Evolutionary conservation across 768 basidiomycete genomes (phyloP).

Genomic region (Calocera viscosa): DNA sequence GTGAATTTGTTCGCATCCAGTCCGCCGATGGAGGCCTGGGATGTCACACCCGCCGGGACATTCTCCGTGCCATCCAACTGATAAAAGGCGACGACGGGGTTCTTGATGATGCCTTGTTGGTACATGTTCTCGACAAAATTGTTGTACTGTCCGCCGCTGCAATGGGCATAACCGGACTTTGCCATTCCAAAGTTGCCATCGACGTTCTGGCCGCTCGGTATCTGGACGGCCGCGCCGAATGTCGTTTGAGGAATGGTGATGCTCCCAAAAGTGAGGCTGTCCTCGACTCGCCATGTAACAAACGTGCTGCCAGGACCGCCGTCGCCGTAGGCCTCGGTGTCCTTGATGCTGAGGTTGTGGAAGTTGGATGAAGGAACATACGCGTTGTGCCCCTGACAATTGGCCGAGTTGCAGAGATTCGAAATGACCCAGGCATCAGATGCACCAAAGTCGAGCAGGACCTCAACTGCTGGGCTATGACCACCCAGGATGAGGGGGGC

Average conservation of each 20-base stretch:
- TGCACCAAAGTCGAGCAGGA: neutral
- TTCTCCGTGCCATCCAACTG: neutral
- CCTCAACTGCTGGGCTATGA: neutral
- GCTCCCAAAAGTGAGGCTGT: conserved; percentile 10
- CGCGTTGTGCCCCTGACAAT: conserved; percentile 1
- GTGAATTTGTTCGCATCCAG: conserved; percentile 13
- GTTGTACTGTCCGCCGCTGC: neutral
- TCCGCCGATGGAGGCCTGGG: conserved; percentile 7
- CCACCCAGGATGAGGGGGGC: neutral
- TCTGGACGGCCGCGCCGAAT: conserved; percentile 9
- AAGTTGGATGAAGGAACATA: neutral
- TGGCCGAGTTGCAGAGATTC: neutral
- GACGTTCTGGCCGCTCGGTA: neutral
- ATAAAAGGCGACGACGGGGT: conserved; percentile 8
- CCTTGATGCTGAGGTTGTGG: conserved; percentile 5
- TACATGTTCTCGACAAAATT: conserved; percentile 9
- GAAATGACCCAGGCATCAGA: conserved; percentile 11
- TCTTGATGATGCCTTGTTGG: conserved; percentile 10
- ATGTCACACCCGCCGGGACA: neutral
- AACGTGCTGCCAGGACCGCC: neutral
- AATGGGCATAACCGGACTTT: conserved; percentile 7
- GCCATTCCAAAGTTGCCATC: conserved; percentile 9
- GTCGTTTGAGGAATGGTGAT: conserved; percentile 6
- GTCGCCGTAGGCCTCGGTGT: neutral
- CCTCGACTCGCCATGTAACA: conserved; percentile 6